These are phyloP conservation scores for Penicillium digitatum DNA, from an alignment of 2,329 filamentous ascomycete genomes.

Conservation along the genomic window DNA sequence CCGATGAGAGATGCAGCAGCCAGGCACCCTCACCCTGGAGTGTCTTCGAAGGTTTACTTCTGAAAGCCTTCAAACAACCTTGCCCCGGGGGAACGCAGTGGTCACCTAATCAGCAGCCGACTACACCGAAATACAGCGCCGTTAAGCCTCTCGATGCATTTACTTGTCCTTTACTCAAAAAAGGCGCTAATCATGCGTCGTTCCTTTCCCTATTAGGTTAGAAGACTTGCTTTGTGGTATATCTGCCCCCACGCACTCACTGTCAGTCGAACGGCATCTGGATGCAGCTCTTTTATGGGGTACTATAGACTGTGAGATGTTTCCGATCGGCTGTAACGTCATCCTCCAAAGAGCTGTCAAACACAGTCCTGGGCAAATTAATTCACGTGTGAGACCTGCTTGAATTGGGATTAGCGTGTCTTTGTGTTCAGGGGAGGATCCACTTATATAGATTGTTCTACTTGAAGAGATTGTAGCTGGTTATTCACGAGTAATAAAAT, in stretches of 20 bases:
- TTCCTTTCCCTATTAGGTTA: not conserved
- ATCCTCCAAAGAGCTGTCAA: not conserved
- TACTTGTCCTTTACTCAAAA: not conserved
- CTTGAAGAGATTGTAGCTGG: not conserved
- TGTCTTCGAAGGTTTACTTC: no score
- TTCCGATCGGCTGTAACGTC: not conserved
- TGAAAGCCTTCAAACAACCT: not conserved
- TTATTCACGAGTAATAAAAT: not conserved
- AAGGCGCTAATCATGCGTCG: not conserved
- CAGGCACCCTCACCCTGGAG: not conserved
- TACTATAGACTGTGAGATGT: not conserved
- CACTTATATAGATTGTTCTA: not conserved
- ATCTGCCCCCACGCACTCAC: not conserved
- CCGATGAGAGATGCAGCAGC: not conserved
- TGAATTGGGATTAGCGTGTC: not conserved
- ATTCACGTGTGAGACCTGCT: not conserved
- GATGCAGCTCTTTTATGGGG: not conserved
- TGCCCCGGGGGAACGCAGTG: not conserved
- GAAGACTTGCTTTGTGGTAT: not conserved
- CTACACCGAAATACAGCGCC: not conserved
- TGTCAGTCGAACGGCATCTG: not conserved
- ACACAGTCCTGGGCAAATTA: no score
- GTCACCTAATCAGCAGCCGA: not conserved
- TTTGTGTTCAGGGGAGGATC: not conserved
- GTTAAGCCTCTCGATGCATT: no score